Conservation (phyloP, 2,329 filamentous ascomycete species). For the Ascochyta pisi region DNA sequence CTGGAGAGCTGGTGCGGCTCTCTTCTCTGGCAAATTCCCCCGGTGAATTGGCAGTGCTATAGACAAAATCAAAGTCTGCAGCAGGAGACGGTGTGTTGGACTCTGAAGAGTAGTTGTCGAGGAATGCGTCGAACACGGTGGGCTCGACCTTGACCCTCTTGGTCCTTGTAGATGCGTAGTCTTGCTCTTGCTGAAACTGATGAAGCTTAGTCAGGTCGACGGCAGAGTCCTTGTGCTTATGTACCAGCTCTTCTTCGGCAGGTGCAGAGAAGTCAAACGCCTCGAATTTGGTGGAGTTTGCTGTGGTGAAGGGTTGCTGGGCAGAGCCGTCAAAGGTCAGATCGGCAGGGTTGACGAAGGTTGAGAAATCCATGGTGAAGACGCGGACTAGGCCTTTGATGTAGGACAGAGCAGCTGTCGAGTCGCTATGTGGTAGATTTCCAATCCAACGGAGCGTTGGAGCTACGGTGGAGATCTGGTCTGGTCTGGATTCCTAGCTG, state of each 20-base stretch:
- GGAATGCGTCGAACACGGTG: constrained; percentile 24
- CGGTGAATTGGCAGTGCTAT: constrained; percentile 43
- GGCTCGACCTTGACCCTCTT: constrained; percentile 19
- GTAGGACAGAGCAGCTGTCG: background rate
- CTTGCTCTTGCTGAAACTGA: constrained; percentile 18
- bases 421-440: background rate
- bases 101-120: constrained; percentile 31
- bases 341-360: constrained; percentile 20
- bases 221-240: constrained; percentile 34
- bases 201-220: constrained; percentile 30
- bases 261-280: constrained; percentile 25
- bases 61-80: constrained; percentile 35
- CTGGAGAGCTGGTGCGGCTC: constrained; percentile 43
- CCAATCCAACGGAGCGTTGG: background rate
- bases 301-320: constrained; percentile 16
- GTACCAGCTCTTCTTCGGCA: constrained; percentile 23
- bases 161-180: constrained; percentile 21
- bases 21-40: constrained; percentile 37
- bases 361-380: constrained; percentile 28
- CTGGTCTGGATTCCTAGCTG: background rate
- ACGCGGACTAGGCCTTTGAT: constrained; percentile 5
- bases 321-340: constrained; percentile 16
- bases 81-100: constrained; percentile 41
- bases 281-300: constrained; percentile 20
- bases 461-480: constrained; percentile 1